Percentiles rank a stretch among this genome's conserved stretches.
These are phyloP conservation scores for Candolleomyces efflorescens DNA, from an alignment of 768 basidiomycete species.

Conservation along the genomic window DNA sequence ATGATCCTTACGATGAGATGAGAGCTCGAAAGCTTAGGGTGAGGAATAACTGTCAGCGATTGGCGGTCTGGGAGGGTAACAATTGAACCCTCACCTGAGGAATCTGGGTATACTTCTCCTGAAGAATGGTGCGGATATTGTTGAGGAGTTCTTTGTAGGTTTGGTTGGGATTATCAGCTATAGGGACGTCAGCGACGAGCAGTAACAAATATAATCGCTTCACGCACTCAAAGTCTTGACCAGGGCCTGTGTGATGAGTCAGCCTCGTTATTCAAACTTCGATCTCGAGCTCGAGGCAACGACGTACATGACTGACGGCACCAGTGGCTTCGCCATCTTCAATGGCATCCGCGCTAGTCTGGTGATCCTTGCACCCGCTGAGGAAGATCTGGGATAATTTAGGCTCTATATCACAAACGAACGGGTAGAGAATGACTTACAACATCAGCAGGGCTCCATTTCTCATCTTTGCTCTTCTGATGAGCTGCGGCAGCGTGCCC, in stretches of 20 bases:
- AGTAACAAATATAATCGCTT: background rate
- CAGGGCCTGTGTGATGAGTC: background rate
- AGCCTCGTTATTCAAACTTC: too few species aligned
- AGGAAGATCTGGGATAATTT: background rate
- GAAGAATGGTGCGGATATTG: constrained; percentile 23
- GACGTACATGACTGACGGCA: constrained; percentile 1
- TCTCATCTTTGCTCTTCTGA: background rate
- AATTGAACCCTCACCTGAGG: constrained; percentile 11
- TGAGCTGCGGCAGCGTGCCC: background rate
- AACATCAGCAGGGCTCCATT: constrained; percentile 1
- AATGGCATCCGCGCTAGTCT: constrained; percentile 4
- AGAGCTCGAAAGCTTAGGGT: constrained; percentile 9
- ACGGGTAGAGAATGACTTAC: too few species aligned
- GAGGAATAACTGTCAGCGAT: too few species aligned
- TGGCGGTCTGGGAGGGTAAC: too few species aligned
- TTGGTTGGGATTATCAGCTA: constrained; percentile 31
- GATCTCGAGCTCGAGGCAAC: too few species aligned
- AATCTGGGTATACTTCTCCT: constrained; percentile 25
- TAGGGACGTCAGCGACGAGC: constrained; percentile 11
- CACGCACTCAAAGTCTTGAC: constrained; percentile 1
- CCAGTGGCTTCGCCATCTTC: constrained; percentile 5
- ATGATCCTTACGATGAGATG: constrained; percentile 7
- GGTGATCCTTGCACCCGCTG: constrained; percentile 6
- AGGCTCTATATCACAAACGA: too few species aligned
- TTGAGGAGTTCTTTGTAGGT: constrained; percentile 28